Conservation (phyloP, 345 rosid species). For the Melaleuca alternifolia region DNA sequence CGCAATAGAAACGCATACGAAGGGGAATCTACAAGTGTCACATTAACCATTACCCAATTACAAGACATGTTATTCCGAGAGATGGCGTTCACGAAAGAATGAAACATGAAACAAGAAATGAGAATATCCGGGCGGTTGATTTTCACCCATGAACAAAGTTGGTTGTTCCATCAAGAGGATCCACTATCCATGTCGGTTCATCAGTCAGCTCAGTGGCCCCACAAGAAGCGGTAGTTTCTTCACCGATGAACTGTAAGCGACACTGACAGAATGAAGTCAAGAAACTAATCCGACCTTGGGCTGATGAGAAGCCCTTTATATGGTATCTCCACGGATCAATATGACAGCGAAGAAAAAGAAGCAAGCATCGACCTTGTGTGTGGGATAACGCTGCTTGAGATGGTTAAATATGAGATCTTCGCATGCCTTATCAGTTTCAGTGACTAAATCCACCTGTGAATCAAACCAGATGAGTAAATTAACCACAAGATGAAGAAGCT, state of each 20-base stretch:
- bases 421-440: constrained; percentile 96
- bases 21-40: constrained; percentile 54
- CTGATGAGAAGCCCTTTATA: not conserved
- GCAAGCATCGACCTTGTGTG: constrained; percentile 46
- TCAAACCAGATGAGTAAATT: not conserved
- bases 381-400: constrained; percentile 54
- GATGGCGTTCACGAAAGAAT: not conserved
- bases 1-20: constrained; percentile 89
- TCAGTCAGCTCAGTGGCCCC: constrained; percentile 73
- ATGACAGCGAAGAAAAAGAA: not conserved
- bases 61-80: not conserved
- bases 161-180: constrained; percentile 98
- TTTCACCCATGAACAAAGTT: constrained; percentile 93
- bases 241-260: constrained; percentile 70
- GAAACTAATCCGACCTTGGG: not conserved
- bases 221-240: constrained; percentile 86
- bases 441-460: constrained; percentile 83
- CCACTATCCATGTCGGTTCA: constrained; percentile 98
- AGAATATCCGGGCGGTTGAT: not conserved
- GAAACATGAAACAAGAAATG: not conserved
- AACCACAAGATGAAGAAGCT: not conserved
- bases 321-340: not conserved
- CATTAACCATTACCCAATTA: not conserved
- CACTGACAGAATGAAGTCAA: not conserved
- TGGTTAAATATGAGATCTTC: constrained; percentile 84